Evolutionary conservation across 352 stramenopile genomes (phyloP).

Genomic region (Pythium oligandrum): DNA sequence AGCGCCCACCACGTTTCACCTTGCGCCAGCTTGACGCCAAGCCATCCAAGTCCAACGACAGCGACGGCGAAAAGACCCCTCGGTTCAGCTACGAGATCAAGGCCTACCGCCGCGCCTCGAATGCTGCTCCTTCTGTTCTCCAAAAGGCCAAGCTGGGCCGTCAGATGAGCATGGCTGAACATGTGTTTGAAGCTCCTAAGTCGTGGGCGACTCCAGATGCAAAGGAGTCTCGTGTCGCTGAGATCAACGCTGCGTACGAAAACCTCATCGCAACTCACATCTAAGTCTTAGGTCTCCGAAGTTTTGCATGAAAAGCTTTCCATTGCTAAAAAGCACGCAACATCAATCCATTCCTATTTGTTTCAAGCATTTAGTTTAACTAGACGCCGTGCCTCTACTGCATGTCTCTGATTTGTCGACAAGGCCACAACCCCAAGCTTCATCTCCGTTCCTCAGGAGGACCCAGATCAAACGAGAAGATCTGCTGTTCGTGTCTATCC

Average conservation of each 20-base stretch:
- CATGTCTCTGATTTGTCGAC: no score
- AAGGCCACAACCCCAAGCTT: no score
- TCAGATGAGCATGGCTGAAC: slow-evolving; percentile 19
- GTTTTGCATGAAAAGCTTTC: no score
- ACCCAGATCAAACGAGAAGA: no score
- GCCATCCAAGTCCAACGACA: neutral
- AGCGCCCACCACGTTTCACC: slow-evolving; percentile 42
- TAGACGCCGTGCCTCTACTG: no score
- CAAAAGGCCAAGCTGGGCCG: slow-evolving; percentile 9
- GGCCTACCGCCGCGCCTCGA: neutral
- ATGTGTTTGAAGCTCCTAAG: slow-evolving; percentile 27
- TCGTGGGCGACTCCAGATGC: slow-evolving; percentile 38
- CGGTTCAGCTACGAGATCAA: neutral
- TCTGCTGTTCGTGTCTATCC: no score
- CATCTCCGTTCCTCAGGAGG: no score
- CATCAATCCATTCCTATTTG: no score
- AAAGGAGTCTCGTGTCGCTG: slow-evolving; percentile 17
- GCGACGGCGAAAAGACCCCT: neutral
- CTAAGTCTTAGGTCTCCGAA: no score
- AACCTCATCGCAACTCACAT: slow-evolving; percentile 19
- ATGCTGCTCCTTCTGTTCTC: neutral
- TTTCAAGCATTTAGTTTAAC: no score
- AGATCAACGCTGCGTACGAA: slow-evolving; percentile 46
- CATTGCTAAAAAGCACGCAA: no score
- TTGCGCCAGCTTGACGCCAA: slow-evolving; percentile 22